Base-by-base conservation (phyloP, 2,329 filamentous ascomycete genomes). In the Cryphonectria nitschkei region DNA sequence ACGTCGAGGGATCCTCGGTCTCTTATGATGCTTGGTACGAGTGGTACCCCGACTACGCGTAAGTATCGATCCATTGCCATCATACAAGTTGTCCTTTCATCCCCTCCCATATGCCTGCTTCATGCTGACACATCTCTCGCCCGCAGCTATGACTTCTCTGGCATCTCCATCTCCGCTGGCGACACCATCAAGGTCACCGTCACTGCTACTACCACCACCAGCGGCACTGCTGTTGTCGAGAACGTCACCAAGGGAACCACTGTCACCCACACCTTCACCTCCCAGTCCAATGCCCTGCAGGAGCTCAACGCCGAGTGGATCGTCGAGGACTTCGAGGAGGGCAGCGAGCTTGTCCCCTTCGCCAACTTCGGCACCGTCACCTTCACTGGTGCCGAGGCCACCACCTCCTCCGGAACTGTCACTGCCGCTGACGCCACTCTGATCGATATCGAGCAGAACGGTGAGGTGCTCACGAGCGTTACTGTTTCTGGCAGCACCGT, bases 371-470 rank as follows among this genome's bases (percentile, higher is more conserved):
- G 82, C 19, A 81, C 77, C 6, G 80, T 87, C 13, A 79, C 79
- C 22, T 87, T 87, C 75, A 82, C 80, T 2, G 75, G 76, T 64
- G 79, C 80, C 61, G 76, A 75, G 60, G 83, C 81, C n/a, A 78
- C 76, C 6, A 75, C 74, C 43, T 74, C 68, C 29, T 72, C 72
- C 37, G 77, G 70, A 65, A 79, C 79, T 26, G 78, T 80, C 34
- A 77, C 81, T 11, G 75, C 74, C 3, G 19, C 77, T 1, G 80
- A 80, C 39, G 81, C 89, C 73, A 93, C 93, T 79, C 81, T 94
- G 56, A 93, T 90, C 14, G 88, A 89, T 78, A 78, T 92, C 77
- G 79, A 87, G 26, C 89, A 91, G 78, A 86, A 92, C 81, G 88
- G 93, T 81, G 88, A 82, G 60, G 83, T 93, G 50, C 90, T 75